These are phyloP conservation scores for Penicillium sp. DNA, from an alignment of 2,329 filamentous ascomycete species.

Conservation along the genomic window DNA sequence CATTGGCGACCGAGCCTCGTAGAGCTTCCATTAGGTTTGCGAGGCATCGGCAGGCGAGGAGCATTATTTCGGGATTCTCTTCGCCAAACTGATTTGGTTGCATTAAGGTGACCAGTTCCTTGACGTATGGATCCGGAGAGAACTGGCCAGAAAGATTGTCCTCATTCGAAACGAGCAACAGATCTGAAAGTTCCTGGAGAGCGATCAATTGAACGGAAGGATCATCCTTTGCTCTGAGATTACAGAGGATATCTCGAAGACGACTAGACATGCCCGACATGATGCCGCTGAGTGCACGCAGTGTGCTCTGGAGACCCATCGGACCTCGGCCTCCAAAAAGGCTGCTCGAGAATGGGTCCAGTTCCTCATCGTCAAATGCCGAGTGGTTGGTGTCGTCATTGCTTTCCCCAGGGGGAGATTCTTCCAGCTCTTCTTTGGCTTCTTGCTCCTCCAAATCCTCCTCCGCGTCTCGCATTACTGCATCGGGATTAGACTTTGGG, in stretches of 20 bases:
- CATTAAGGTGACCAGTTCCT: constrained; percentile 91
- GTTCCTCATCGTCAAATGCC: constrained; percentile 63
- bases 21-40: constrained; percentile 98
- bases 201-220: constrained; percentile 88
- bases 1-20: constrained; percentile 88
- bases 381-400: constrained; percentile 64
- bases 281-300: constrained; percentile 88
- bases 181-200: constrained; percentile 89
- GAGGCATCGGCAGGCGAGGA: constrained; percentile 91
- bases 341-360: constrained; percentile 65
- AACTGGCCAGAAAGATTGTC: constrained; percentile 96
- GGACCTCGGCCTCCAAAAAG: constrained; percentile 70
- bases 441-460: constrained; percentile 55
- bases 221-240: constrained; percentile 82
- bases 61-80: constrained; percentile 96
- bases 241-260: constrained; percentile 76
- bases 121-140: constrained; percentile 90
- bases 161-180: constrained; percentile 92
- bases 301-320: constrained; percentile 75
- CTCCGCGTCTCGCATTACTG: constrained; percentile 73
- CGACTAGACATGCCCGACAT: constrained; percentile 83
- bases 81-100: constrained; percentile 85
- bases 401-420: constrained; percentile 67
- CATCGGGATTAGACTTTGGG: constrained; percentile 66
- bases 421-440: constrained; percentile 59